These are phyloP conservation scores for Larix kaempferi DNA, from an alignment of 75 land plant genomes.

Conservation along the genomic window DNA sequence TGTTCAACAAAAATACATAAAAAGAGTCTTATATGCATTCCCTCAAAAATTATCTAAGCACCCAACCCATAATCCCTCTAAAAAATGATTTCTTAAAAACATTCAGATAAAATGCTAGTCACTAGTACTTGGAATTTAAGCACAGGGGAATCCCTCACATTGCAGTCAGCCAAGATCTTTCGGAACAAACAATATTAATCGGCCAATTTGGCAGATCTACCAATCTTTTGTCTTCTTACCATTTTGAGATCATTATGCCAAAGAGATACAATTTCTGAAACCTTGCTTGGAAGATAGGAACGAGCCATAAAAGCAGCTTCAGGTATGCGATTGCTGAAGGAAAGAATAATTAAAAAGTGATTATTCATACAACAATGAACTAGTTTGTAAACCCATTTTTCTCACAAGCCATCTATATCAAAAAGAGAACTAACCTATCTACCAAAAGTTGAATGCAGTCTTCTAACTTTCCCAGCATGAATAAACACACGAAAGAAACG, in stretches of 20 bases:
- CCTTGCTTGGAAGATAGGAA: conserved; percentile 44
- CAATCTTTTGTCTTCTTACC: conserved; percentile 8
- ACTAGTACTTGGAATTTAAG: too few relatives aligned
- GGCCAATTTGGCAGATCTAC: neutral
- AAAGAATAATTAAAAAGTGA: neutral
- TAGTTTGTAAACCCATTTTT: too few relatives aligned
- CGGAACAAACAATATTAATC: too few relatives aligned
- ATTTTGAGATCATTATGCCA: conserved; percentile 48
- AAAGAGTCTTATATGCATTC: neutral
- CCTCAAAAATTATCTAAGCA: neutral
- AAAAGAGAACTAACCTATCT: conserved; percentile 18
- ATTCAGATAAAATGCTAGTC: too few relatives aligned
- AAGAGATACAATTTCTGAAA: conserved; percentile 30
- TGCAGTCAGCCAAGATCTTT: too few relatives aligned
- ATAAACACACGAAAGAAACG: conserved; percentile 29
- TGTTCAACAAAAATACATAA: neutral
- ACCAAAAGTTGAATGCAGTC: conserved; percentile 32
- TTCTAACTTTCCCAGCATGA: conserved; percentile 31
- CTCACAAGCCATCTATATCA: too few relatives aligned
- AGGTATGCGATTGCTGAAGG: conserved; percentile 46
- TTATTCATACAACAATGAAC: too few relatives aligned
- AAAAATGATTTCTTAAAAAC: too few relatives aligned
- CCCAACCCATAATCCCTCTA: neutral
- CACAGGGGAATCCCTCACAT: too few relatives aligned
- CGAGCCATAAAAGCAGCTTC: conserved; percentile 51